A percentile compares a stretch with the other conserved stretches of the same genome.
These are phyloP conservation scores for Fusarium vanettenii DNA, from an alignment of 2,329 filamentous ascomycete species.

Conservation along the genomic window DNA sequence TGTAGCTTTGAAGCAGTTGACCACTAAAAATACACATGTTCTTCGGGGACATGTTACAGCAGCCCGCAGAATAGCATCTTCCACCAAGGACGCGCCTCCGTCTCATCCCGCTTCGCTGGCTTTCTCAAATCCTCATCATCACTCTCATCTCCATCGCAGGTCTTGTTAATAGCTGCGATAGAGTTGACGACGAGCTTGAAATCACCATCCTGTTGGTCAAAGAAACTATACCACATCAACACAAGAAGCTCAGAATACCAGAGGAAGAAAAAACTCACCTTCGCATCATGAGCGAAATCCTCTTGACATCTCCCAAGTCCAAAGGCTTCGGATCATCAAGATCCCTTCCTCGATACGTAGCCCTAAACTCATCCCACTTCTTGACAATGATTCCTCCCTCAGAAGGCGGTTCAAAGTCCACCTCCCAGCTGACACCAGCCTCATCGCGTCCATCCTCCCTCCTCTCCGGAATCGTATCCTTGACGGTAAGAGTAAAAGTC, in stretches of 20 bases:
- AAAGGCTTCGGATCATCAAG: slow-evolving; percentile 70
- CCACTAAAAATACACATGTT: background rate
- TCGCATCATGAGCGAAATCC: slow-evolving; percentile 82
- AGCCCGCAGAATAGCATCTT: slow-evolving; percentile 44
- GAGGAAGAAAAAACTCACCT: slow-evolving; percentile 64
- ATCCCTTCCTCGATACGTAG: slow-evolving; percentile 79
- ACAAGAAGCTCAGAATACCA: background rate
- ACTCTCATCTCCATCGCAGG: slow-evolving; percentile 34
- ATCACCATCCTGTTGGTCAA: slow-evolving; percentile 76
- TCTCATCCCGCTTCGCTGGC: slow-evolving; percentile 6
- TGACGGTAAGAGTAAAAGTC: slow-evolving; percentile 79
- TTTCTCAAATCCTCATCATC: slow-evolving; percentile 40
- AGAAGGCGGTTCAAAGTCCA: slow-evolving; percentile 65
- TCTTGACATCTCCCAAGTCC: slow-evolving; percentile 69
- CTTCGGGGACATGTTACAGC: slow-evolving; percentile 5
- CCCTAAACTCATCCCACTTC: slow-evolving; percentile 72
- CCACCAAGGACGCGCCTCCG: slow-evolving; percentile 34
- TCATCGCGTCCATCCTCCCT: slow-evolving; percentile 75
- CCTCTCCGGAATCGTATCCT: slow-evolving; percentile 72
- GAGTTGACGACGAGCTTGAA: slow-evolving; percentile 58
- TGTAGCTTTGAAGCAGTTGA: background rate
- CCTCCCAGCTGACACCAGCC: slow-evolving; percentile 80
- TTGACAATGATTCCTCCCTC: slow-evolving; percentile 61
- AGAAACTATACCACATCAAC: slow-evolving; percentile 67
- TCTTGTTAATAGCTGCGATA: slow-evolving; percentile 43